A percentile compares a stretch with the other conserved stretches of the same genome.
Evolutionary conservation across 805 yeast species (phyloP).

Genomic region (Debaryomyces tyrocola): DNA sequence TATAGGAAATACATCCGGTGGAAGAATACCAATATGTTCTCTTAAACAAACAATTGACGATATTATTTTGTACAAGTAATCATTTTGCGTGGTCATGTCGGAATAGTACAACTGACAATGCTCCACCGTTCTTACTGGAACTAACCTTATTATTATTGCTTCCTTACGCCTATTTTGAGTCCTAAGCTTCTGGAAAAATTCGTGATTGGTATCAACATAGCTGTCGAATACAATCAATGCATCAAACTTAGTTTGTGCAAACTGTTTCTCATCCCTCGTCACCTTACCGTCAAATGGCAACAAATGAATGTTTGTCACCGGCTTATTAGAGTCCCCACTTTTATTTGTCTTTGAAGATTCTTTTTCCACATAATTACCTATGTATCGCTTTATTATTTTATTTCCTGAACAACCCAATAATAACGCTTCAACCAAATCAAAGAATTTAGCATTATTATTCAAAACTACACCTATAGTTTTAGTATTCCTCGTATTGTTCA

Average conservation of each 20-base stretch:
- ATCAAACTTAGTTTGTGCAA: constrained; percentile 45
- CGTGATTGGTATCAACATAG: constrained; percentile 45
- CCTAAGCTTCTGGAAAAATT: constrained; percentile 27
- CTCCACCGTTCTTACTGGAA: constrained; percentile 80
- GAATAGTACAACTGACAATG: constrained; percentile 62
- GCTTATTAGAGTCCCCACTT: constrained; percentile 1
- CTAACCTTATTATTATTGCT: constrained; percentile 65
- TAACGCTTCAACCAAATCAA: constrained; percentile 75
- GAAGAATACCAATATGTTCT: constrained; percentile 78
- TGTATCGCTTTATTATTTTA: constrained; percentile 53
- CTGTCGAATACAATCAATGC: constrained; percentile 64
- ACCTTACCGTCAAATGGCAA: constrained; percentile 38
- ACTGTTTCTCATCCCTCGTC: constrained; percentile 21
- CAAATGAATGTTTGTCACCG: constrained; percentile 35
- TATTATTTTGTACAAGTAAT: constrained; percentile 63
- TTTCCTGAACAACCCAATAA: constrained; percentile 55
- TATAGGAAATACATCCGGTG: constrained; percentile 76
- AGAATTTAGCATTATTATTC: constrained; percentile 57
- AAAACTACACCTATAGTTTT: constrained; percentile 70
- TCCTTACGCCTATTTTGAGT: constrained; percentile 27
- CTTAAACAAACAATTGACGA: constrained; percentile 82
- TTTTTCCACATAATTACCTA: constrained; percentile 58
- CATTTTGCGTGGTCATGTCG: constrained; percentile 22
- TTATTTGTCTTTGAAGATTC: constrained; percentile 29
- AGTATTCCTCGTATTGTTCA: constrained; percentile 22